These are phyloP conservation scores for Fusarium sp. DNA, from an alignment of 2,329 filamentous ascomycete genomes.

Conservation along the genomic window DNA sequence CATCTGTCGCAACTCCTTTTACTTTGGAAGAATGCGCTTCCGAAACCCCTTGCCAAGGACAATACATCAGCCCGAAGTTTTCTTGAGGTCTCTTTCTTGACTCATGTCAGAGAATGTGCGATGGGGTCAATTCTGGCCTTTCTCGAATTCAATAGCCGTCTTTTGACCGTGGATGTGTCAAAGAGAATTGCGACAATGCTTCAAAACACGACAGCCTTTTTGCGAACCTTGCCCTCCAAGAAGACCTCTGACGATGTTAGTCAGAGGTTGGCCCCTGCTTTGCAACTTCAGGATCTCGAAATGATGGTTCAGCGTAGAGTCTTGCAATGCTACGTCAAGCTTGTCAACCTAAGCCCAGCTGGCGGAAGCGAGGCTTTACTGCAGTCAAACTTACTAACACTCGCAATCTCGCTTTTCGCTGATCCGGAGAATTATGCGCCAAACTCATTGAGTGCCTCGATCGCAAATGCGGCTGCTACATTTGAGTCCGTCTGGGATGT, in stretches of 20 bases:
- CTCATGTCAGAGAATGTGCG: conserved; percentile 95
- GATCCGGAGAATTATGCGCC: conserved; percentile 91
- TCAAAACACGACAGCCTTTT: conserved; percentile 91
- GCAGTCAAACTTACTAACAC: conserved; percentile 90
- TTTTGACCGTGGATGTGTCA: conserved; percentile 94
- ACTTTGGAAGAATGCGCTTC: conserved; percentile 96
- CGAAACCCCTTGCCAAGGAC: conserved; percentile 93
- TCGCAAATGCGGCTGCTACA: conserved; percentile 88
- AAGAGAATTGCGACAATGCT: conserved; percentile 94
- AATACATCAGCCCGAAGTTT: conserved; percentile 87
- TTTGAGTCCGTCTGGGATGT: conserved; percentile 98
- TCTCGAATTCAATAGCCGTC: conserved; percentile 90
- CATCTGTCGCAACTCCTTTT: conserved; percentile 94
- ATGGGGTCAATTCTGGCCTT: conserved; percentile 93
- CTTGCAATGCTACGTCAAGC: conserved; percentile 92
- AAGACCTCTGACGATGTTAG: conserved; percentile 90
- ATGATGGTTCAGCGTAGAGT: conserved; percentile 95
- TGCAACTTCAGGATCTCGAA: conserved; percentile 91
- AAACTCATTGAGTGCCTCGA: conserved; percentile 88
- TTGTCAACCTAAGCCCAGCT: conserved; percentile 89
- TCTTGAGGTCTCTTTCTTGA: conserved; percentile 91
- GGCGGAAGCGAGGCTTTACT: conserved; percentile 88
- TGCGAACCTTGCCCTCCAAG: conserved; percentile 86
- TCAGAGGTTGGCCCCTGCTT: conserved; percentile 84
- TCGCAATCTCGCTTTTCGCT: conserved; percentile 92